These are phyloP conservation scores for Phylloporus rhodoxanthus DNA, from an alignment of 768 basidiomycete species.

Conservation along the genomic window DNA sequence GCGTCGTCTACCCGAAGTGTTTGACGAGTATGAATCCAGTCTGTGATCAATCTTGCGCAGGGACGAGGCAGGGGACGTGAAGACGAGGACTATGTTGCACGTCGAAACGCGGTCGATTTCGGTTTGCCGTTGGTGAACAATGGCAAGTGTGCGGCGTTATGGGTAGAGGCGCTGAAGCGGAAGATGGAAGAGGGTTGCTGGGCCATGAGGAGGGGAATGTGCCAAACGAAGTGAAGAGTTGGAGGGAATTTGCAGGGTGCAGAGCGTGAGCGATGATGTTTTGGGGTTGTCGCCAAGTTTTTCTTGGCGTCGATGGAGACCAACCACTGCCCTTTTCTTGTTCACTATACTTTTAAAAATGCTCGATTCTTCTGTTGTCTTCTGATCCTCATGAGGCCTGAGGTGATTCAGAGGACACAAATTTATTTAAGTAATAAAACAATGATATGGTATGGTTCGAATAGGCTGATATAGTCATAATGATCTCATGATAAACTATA, in stretches of 20 bases:
- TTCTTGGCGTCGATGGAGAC: too few species aligned
- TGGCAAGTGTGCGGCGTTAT: slow-evolving; percentile 79
- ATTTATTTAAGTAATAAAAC: too few species aligned
- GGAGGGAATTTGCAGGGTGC: slow-evolving; percentile 82
- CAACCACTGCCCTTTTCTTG: too few species aligned
- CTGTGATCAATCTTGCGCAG: slow-evolving; percentile 88
- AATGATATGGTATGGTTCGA: too few species aligned
- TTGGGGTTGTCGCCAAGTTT: not conserved
- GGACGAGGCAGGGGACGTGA: slow-evolving; percentile 65
- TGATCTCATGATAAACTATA: too few species aligned
- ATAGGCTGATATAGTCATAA: too few species aligned
- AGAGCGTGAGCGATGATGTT: slow-evolving; percentile 39
- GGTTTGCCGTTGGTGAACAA: slow-evolving; percentile 90
- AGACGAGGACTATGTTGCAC: slow-evolving; percentile 96
- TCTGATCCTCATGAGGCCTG: too few species aligned
- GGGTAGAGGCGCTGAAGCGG: slow-evolving; percentile 81
- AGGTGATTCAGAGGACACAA: too few species aligned
- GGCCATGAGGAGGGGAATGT: slow-evolving; percentile 83
- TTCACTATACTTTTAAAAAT: too few species aligned
- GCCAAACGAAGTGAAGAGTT: slow-evolving; percentile 87
- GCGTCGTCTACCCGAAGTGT: slow-evolving; percentile 88
- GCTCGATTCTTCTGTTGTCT: too few species aligned
- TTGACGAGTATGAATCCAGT: slow-evolving; percentile 93
- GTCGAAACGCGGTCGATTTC: slow-evolving; percentile 95
- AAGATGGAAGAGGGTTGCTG: slow-evolving; percentile 59